Evolutionary conservation across 495 filamentous ascomycete species (phyloP).

Genomic region (Bathelium albidoporum): DNA sequence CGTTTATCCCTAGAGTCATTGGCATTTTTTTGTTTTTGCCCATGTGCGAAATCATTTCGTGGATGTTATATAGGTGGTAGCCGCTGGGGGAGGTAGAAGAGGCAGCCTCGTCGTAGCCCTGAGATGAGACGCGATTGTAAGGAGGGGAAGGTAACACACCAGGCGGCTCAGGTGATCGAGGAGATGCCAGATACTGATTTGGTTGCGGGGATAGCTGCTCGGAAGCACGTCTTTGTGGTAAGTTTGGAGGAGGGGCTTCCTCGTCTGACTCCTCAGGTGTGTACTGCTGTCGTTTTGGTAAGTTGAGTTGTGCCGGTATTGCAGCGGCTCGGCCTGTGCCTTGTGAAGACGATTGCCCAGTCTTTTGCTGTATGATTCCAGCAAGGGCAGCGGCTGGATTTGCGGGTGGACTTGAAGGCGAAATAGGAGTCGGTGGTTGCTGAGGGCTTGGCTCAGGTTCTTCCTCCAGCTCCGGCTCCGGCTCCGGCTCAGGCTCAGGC

Average conservation of each 20-base stretch:
- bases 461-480: slow-evolving; percentile 17
- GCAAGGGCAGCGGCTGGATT: slow-evolving; percentile 61
- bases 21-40: slow-evolving; percentile 97
- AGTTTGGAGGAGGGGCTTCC: slow-evolving; percentile 48
- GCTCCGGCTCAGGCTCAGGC: slow-evolving; percentile 21
- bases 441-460: slow-evolving; percentile 15
- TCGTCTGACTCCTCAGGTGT: slow-evolving; percentile 54
- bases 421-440: slow-evolving; percentile 16
- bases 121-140: slow-evolving; percentile 42
- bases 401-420: slow-evolving; percentile 6
- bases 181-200: slow-evolving; percentile 41
- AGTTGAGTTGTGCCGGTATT: slow-evolving; percentile 32
- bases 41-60: slow-evolving; percentile 89
- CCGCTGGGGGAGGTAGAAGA: slow-evolving; percentile 53
- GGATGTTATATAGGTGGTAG: slow-evolving; percentile 90
- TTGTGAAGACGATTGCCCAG: slow-evolving; percentile 30
- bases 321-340: slow-evolving; percentile 31
- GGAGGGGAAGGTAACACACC: slow-evolving; percentile 49
- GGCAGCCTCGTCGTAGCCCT: slow-evolving; percentile 28
- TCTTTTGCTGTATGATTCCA: slow-evolving; percentile 52
- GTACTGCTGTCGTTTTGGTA: slow-evolving; percentile 38
- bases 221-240: slow-evolving; percentile 61
- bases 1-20: slow-evolving; percentile 82
- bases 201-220: slow-evolving; percentile 44
- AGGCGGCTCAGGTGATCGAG: slow-evolving; percentile 31